A percentile compares a stretch with the other conserved stretches of the same genome.
phyloP scores from a whole-genome alignment of 1,284 basidiomycete genomes.

The Tilletia horrida region DNA sequence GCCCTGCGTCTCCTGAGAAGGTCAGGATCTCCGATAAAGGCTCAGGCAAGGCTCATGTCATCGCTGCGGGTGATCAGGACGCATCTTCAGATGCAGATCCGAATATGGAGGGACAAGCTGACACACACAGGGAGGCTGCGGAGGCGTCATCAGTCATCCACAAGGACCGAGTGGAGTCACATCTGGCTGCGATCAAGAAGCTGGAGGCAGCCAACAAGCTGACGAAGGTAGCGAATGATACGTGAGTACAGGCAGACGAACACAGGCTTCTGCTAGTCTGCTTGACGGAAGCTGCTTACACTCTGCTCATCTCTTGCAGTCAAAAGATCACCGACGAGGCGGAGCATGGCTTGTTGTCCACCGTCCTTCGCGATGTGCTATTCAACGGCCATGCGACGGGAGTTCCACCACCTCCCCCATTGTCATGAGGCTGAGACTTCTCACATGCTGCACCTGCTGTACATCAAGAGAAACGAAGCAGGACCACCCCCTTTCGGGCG shows the following conservation, averaged over 20 bases:
- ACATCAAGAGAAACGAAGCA: neutral
- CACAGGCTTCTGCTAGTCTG: constrained; percentile 17
- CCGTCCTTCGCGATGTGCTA: constrained; percentile 59
- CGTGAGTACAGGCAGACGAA: constrained; percentile 58
- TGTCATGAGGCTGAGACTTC: neutral
- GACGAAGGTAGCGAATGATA: constrained; percentile 76
- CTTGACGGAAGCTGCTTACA: constrained; percentile 18
- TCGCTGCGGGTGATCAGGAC: neutral
- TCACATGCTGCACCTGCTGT: no score
- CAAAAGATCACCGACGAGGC: constrained; percentile 80
- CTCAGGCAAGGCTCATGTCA: constrained; percentile 6
- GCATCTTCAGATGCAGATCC: no score
- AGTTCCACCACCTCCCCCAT: constrained; percentile 6
- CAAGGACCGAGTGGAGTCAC: constrained; percentile 18
- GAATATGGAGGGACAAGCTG: no score
- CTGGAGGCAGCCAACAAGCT: constrained; percentile 60
- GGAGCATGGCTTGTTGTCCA: constrained; percentile 83
- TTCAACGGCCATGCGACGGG: constrained; percentile 19
- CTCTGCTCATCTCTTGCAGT: constrained; percentile 57
- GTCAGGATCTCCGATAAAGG: constrained; percentile 2
- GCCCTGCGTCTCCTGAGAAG: neutral
- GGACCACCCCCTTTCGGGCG: neutral
- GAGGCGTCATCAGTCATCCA: neutral
- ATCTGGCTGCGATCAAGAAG: constrained; percentile 23
- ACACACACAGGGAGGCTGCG: neutral